Evolutionary conservation across 805 yeast genomes (phyloP), one percentile per base, ranked within the genome.

Genomic region (Cyberlindnera saturnus): DNA sequence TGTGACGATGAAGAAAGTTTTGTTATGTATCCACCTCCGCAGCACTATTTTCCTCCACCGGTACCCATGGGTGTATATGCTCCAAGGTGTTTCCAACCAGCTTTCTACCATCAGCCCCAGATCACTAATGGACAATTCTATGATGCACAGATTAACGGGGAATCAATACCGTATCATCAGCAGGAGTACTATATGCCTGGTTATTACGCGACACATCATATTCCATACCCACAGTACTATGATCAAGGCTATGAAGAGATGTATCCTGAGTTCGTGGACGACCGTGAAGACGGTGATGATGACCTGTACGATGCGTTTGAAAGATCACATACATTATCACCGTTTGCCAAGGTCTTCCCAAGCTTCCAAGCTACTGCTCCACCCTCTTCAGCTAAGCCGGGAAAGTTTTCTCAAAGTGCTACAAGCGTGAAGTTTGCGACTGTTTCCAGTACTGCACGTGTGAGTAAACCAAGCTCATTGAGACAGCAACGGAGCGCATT

Each of bases 351-450:
- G 20, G 54, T 45, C 7, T 58, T 58, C 51, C 61, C 62, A 30
- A 44, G 56, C 3, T 58, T 52, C 43, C 57, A 56, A 39, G 60
- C 62, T 2, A 50, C 56, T n/a, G 55, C 55, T 18, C 62, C 61
- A 19, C 58, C 61, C 15, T 34, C 46, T 14, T 40, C 48, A 26
- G 43, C 48, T 19, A 53, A 47, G 23, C 29, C 42, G 15, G 46
- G 32, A 23, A 40, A 44, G 30, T 41, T 43, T 30, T 42, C 51
- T 34, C 40, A 16, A 10, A 40, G 45, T n/a, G 41, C 44, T 2
- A 36, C 40, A 20, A 18, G 38, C 2, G 15, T 40, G 17, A 40
- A 40, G 34, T 43, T 31, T 19, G 30, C 45, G 11, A 5, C 39
- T 6, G 23, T 32, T 20, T 4, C 17, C 15, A 26, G 28, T 5